Evolutionary conservation across 2,329 filamentous ascomycete species (phyloP), one percentile per base, ranked within the genome.

Genomic region (Bipolaris sorokiniana): DNA sequence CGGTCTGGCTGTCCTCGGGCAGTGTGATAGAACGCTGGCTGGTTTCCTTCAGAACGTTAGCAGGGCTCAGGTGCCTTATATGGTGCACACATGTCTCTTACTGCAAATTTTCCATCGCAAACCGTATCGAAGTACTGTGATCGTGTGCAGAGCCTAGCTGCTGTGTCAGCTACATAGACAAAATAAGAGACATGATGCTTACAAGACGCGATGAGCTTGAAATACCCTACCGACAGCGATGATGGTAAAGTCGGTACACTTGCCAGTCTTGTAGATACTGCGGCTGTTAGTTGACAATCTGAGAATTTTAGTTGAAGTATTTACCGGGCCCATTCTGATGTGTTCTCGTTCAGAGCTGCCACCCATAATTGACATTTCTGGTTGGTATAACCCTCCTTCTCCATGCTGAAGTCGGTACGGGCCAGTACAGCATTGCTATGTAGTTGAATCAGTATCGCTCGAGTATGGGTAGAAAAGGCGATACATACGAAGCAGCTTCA

Each of bases 221-320:
- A 71, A 71, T 0, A 31, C 11, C 7, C n/a, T 64, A 2, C 28
- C 50, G 2, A 44, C 64, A 4, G 64, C 64, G 26, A 61, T 26
- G 15, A 71, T 47, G 2, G 58, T 61, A 38, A 71, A 68, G 49
- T 71, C 68, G 5, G 61, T 58, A 22, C 59, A 66, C 11, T 68
- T 55, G 1, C 59, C 64, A 3, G 58, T 59, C 20, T 64, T 56
- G 28, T 55, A 62, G 5, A 69, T 36, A 1, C 65, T 68, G 34
- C 13, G 7, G 4, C 10, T 18, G 28, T 64, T 23, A 63, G 45
- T 31, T 7, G 36, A n/a, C 5, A 16, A 28, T 23, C 23, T n/a
- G 38, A 20, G 6, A 47, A 3, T 22, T 9, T 2, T 5, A 15
- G 10, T 2, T 42, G 20, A 20, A 2, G 20, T 16, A 34, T 5